Evolutionary conservation across 2,329 filamentous ascomycete genomes (phyloP).

Genomic region (Fusarium dimerum): DNA sequence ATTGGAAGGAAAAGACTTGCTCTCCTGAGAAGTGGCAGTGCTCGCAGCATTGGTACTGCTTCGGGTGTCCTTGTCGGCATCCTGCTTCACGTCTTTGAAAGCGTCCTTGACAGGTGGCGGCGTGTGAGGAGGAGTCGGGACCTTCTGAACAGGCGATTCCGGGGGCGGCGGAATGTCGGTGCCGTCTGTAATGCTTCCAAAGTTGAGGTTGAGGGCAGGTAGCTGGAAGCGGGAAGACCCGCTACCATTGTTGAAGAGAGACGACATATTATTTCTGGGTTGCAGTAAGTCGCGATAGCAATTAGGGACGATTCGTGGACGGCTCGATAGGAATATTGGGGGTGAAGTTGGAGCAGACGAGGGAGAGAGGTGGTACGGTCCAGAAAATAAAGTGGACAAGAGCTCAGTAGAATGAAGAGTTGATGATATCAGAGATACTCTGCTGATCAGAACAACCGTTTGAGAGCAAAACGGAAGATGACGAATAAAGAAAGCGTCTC

Average conservation of each 20-base stretch:
- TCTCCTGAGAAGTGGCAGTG: conserved; percentile 22
- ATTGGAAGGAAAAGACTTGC: conserved; percentile 36
- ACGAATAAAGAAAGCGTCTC: conserved; percentile 29
- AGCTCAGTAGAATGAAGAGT: conserved; percentile 9
- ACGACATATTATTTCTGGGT: conserved; percentile 31
- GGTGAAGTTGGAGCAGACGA: conserved; percentile 14
- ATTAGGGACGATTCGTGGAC: conserved; percentile 15
- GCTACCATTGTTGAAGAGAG: conserved; percentile 32
- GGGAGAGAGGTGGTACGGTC: conserved; percentile 6
- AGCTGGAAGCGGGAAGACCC: conserved; percentile 52
- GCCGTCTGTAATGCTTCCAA: conserved; percentile 60
- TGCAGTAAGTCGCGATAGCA: conserved; percentile 14
- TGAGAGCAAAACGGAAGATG: conserved; percentile 23
- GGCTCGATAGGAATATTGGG: conserved; percentile 6
- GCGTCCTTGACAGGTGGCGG: conserved; percentile 30
- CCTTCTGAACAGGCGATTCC: conserved; percentile 55
- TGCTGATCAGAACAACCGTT: conserved; percentile 12
- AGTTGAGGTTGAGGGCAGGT: conserved; percentile 59
- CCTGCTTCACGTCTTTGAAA: conserved; percentile 10
- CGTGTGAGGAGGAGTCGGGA: conserved; percentile 45
- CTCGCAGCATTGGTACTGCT: conserved; percentile 15
- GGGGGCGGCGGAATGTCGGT: conserved; percentile 61
- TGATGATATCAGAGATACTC: conserved; percentile 1
- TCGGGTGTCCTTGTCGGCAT: conserved; percentile 13
- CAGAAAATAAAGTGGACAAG: conserved; percentile 3